phyloP scores from a whole-genome alignment of 1,284 basidiomycete genomes.

The Ceratobasidium sp. region DNA sequence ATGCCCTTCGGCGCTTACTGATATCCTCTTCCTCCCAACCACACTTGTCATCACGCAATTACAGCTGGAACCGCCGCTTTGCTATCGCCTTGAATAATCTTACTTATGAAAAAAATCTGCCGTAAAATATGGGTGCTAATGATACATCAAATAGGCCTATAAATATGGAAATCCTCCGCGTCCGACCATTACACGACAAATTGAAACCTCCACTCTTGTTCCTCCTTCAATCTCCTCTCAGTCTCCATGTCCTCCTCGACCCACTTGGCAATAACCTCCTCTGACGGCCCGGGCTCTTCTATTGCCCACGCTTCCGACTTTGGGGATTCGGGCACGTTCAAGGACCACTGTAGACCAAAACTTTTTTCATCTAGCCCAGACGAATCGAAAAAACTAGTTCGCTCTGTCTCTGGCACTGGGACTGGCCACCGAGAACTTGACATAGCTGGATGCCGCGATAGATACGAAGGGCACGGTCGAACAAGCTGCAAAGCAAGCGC shows the following conservation, averaged over 20 bases:
- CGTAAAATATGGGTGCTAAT: too few relatives aligned
- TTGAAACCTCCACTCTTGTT: not conserved
- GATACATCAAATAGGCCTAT: too few relatives aligned
- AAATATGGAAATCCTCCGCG: too few relatives aligned
- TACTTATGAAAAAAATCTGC: too few relatives aligned
- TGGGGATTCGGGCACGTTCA: constrained; percentile 2
- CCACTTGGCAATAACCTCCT: constrained; percentile 1
- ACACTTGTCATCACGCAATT: too few relatives aligned
- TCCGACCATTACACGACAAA: too few relatives aligned
- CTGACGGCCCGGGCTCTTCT: not conserved
- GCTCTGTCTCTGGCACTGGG: not conserved
- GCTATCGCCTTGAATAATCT: too few relatives aligned
- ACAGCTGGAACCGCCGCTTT: too few relatives aligned
- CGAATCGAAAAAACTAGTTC: not conserved
- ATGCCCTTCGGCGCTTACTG: too few relatives aligned
- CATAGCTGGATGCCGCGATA: not conserved
- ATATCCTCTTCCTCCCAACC: too few relatives aligned
- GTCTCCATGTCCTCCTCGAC: not conserved
- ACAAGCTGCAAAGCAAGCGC: constrained; percentile 10
- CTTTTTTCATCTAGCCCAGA: not conserved
- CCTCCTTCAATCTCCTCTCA: not conserved
- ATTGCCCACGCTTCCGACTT: not conserved
- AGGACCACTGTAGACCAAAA: not conserved
- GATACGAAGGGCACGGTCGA: not conserved
- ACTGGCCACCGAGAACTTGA: not conserved